Conservation (phyloP, 176 grass and related monocot genomes). For the Alopecurus myosuroides region DNA sequence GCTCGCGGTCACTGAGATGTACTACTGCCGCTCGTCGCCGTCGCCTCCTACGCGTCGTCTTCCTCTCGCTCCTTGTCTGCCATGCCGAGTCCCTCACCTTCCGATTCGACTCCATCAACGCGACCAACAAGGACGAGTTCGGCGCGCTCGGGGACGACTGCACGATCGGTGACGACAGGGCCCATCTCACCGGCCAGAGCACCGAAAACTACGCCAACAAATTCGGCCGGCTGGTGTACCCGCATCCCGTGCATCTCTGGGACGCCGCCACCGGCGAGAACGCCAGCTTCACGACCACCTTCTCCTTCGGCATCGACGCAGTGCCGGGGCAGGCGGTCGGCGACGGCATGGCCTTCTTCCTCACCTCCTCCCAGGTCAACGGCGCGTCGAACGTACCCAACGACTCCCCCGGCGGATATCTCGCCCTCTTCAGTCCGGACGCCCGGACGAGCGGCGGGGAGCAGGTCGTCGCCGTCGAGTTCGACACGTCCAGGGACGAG, state of each 20-base stretch:
- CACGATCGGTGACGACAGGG: not conserved
- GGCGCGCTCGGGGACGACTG: not conserved
- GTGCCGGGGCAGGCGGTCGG: not conserved
- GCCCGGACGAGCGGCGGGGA: not conserved
- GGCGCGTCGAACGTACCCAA: not conserved
- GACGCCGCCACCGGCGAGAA: not conserved
- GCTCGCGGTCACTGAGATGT: too few species aligned
- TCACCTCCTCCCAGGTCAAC: not conserved
- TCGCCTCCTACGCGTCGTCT: not conserved
- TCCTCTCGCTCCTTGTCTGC: not conserved
- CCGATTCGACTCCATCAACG: not conserved
- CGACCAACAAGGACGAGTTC: not conserved
- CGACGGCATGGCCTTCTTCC: conserved; percentile 34
- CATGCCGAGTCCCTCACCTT: not conserved
- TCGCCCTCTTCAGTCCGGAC: not conserved
- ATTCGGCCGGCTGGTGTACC: not conserved
- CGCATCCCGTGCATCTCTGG: not conserved
- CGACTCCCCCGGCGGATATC: conserved; percentile 7
- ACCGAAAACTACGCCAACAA: not conserved
- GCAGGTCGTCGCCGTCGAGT: conserved; percentile 2
- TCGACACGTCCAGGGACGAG: not conserved
- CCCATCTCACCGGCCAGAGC: not conserved
- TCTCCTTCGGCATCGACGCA: conserved; percentile 1
- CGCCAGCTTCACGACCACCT: not conserved
- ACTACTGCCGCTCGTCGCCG: too few species aligned